Percentiles rank a stretch among this genome's conserved stretches.
Evolutionary conservation across 306 rosid genomes (phyloP).

Genomic region (Trifolium repens): DNA sequence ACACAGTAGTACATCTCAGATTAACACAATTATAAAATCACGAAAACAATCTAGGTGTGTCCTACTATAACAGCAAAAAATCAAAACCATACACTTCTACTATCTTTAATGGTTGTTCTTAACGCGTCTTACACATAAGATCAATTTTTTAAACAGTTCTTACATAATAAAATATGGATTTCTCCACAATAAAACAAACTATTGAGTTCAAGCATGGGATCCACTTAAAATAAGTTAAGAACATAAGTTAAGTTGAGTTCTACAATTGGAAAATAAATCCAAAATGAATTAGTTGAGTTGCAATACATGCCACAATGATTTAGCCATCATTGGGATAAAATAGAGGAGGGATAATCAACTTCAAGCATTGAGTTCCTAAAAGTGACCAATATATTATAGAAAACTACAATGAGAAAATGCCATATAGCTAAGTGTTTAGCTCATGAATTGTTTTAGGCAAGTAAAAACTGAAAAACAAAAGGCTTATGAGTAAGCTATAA

Average conservation of each 20-base stretch:
- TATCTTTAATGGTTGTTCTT: background rate
- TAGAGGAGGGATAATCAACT: background rate
- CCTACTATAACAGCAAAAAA: too few species aligned
- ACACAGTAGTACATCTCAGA: too few species aligned
- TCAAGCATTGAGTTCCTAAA: background rate
- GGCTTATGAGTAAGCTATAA: conserved; percentile 50
- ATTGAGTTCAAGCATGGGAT: background rate
- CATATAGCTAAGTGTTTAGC: conserved; percentile 64
- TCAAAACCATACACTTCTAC: background rate
- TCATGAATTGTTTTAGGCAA: conserved; percentile 54
- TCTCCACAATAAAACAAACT: background rate
- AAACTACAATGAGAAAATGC: conserved; percentile 44
- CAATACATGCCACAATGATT: background rate
- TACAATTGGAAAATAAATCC: background rate
- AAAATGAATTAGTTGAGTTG: background rate
- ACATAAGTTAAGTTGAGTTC: conserved; percentile 38
- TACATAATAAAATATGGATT: background rate
- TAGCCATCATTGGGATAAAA: background rate
- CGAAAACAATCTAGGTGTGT: too few species aligned
- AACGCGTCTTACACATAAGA: background rate
- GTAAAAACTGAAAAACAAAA: conserved; percentile 35
- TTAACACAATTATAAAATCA: too few species aligned
- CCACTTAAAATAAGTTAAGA: background rate
- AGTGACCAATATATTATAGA: conserved; percentile 45
- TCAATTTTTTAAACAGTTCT: background rate